A percentile compares a stretch with the other conserved stretches of the same genome.
These are phyloP conservation scores for Naganishia onofrii DNA, from an alignment of 768 basidiomycete genomes.

Conservation along the genomic window DNA sequence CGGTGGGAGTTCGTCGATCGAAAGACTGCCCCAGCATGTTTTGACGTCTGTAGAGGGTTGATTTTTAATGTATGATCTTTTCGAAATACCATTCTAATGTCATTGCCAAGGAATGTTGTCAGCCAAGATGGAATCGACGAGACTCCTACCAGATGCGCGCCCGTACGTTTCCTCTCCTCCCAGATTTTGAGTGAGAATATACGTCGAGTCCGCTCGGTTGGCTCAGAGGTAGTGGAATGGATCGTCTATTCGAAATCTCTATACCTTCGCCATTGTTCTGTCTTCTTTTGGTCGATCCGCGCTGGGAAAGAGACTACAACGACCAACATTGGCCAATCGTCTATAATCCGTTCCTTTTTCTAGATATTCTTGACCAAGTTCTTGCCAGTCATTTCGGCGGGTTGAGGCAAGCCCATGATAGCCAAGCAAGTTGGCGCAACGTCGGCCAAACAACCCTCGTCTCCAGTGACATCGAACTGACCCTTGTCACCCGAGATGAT, in stretches of 20 bases:
- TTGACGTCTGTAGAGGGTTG: neutral
- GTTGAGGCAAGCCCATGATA: conserved; percentile 59
- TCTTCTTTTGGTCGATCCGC: neutral
- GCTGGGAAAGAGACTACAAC: conserved; percentile 1
- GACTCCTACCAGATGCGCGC: neutral
- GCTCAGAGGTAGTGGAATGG: neutral
- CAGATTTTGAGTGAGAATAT: neutral
- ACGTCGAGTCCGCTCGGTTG: neutral
- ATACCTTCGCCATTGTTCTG: neutral
- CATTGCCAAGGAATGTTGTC: neutral
- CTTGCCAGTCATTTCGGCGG: conserved; percentile 47
- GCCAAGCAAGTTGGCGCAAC: conserved; percentile 85
- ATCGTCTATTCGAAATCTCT: conserved; percentile 15
- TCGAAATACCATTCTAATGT: neutral
- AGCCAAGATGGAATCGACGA: neutral
- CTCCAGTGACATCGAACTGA: conserved; percentile 57
- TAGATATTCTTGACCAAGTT: conserved; percentile 36
- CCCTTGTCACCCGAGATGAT: conserved; percentile 69
- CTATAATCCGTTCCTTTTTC: neutral
- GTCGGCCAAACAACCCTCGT: conserved; percentile 77
- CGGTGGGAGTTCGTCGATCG: neutral
- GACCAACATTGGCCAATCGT: neutral
- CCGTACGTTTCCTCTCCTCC: too few species aligned
- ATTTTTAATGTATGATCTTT: neutral
- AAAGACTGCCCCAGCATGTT: too few species aligned